phyloP scores from a whole-genome alignment of 1,284 basidiomycete genomes.

The Flammula alnicola region DNA sequence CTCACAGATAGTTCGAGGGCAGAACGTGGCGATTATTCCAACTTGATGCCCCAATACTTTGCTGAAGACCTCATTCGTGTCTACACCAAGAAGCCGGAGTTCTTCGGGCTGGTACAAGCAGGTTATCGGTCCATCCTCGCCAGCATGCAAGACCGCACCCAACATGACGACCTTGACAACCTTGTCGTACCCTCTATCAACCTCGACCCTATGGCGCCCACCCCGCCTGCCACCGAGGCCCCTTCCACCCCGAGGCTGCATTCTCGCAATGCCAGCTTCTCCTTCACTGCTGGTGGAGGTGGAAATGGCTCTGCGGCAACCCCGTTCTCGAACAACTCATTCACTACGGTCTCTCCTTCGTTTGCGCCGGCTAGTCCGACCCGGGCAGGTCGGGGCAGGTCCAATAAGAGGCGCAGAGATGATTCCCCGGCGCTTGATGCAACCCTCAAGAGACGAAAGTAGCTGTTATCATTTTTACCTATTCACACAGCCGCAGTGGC shows the following conservation, averaged over 20 bases:
- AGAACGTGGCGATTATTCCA: slow-evolving; percentile 61
- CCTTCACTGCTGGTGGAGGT: slow-evolving; percentile 8
- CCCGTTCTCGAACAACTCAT: slow-evolving; percentile 42
- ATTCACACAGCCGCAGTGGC: too few relatives aligned
- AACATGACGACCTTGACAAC: slow-evolving; percentile 9
- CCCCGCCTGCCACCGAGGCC: slow-evolving; percentile 33
- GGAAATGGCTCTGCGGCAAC: slow-evolving; percentile 13
- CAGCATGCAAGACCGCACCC: slow-evolving; percentile 24
- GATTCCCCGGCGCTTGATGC: background rate
- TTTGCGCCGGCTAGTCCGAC: slow-evolving; percentile 1
- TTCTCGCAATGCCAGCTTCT: slow-evolving; percentile 30
- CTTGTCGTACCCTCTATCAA: too few relatives aligned
- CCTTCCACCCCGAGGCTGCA: slow-evolving; percentile 41
- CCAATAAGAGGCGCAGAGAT: slow-evolving; percentile 1
- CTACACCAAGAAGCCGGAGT: slow-evolving; percentile 62
- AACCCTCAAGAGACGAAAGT: too few relatives aligned
- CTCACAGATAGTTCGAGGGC: slow-evolving; percentile 48
- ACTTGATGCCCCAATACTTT: slow-evolving; percentile 61
- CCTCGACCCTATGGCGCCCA: slow-evolving; percentile 15
- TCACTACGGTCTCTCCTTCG: slow-evolving; percentile 3
- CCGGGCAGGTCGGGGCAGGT: background rate
- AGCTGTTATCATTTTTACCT: too few relatives aligned
- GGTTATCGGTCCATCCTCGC: slow-evolving; percentile 64
- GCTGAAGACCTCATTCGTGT: slow-evolving; percentile 68
- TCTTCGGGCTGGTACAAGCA: slow-evolving; percentile 61